Evolutionary conservation across 257 asterid species (phyloP).

Genomic region (Solanum bukasovii): DNA sequence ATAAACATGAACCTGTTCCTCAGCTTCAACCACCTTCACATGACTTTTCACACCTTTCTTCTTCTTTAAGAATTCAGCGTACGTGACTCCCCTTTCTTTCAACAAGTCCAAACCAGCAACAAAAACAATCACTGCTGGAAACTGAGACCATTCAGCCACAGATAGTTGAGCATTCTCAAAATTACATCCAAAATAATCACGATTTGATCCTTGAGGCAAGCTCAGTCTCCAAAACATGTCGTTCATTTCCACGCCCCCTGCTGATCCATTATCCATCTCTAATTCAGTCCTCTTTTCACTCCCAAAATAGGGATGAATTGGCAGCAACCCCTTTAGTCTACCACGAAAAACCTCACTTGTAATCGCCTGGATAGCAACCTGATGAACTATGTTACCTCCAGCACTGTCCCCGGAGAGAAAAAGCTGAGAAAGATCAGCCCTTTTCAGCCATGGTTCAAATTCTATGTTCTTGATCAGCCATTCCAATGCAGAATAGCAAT

Average conservation of each 20-base stretch:
- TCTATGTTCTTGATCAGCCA: slow-evolving; percentile 25
- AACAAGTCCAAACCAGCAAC: slow-evolving; percentile 63
- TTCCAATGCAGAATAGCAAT: slow-evolving; percentile 40
- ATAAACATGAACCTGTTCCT: slow-evolving; percentile 47
- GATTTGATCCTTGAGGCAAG: slow-evolving; percentile 48
- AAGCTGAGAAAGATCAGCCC: slow-evolving; percentile 35
- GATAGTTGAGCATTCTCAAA: slow-evolving; percentile 23
- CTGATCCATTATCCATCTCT: slow-evolving; percentile 35
- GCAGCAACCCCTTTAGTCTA: slow-evolving; percentile 39
- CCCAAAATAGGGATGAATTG: slow-evolving; percentile 73
- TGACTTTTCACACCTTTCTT: slow-evolving; percentile 30
- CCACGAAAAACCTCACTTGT: neutral
- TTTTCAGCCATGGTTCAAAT: slow-evolving; percentile 37
- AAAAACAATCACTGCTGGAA: slow-evolving; percentile 48
- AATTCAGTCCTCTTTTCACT: slow-evolving; percentile 38
- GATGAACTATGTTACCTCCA: slow-evolving; percentile 75
- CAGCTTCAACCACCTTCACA: slow-evolving; percentile 51
- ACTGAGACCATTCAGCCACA: slow-evolving; percentile 25
- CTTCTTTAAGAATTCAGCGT: slow-evolving; percentile 38
- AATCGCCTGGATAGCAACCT: slow-evolving; percentile 23
- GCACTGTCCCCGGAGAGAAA: slow-evolving; percentile 80
- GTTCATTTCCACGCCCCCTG: slow-evolving; percentile 30
- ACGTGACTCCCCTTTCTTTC: slow-evolving; percentile 68
- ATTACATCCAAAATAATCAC: slow-evolving; percentile 55
- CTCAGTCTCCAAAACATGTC: slow-evolving; percentile 76